Conservation (phyloP, 1,139 yeast species). For the Taiozyma sp. region DNA sequence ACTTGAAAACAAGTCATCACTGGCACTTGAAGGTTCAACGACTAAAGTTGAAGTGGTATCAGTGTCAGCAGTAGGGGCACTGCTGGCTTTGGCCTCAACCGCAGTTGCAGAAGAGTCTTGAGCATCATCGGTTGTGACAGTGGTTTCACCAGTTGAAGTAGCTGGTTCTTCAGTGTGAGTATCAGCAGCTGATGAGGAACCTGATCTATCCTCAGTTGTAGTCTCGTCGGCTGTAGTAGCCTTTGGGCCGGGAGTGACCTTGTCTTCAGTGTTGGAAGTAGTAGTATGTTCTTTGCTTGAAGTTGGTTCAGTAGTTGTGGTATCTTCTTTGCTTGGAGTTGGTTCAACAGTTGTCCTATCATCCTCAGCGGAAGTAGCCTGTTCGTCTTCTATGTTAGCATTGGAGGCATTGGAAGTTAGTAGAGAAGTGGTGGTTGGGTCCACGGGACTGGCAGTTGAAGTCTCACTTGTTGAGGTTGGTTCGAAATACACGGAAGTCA, state of each 20-base stretch:
- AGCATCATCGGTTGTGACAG: not conserved
- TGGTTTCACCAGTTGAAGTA: slow-evolving; percentile 1
- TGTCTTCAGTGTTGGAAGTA: not conserved
- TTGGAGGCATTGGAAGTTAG: not conserved
- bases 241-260: not conserved
- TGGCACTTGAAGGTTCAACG: not conserved
- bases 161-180: not conserved
- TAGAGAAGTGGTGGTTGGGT: not conserved
- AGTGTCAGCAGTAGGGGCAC: not conserved
- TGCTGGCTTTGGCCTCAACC: not conserved
- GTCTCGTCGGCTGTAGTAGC: not conserved
- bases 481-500: not conserved
- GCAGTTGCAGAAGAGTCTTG: not conserved
- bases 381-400: not conserved
- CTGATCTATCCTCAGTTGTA: not conserved
- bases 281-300: not conserved
- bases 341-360: not conserved
- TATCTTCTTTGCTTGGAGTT: not conserved
- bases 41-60: not conserved
- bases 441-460: not conserved
- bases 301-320: not conserved
- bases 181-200: not conserved
- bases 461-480: not conserved
- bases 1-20: not conserved
- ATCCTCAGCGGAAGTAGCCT: not conserved